These are phyloP conservation scores for Arabis hirsuta DNA, from an alignment of 345 rosid species.

Conservation along the genomic window DNA sequence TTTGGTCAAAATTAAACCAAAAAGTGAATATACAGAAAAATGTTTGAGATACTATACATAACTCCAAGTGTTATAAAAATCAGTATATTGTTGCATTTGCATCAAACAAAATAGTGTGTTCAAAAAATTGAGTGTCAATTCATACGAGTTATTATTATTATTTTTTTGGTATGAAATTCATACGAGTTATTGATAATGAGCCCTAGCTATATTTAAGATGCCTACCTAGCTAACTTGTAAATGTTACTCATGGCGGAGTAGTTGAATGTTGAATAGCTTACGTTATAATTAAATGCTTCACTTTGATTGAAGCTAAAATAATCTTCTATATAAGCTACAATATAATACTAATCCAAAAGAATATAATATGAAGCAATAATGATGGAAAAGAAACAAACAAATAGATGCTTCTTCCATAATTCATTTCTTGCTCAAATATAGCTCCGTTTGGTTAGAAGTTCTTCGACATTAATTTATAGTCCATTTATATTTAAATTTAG, in stretches of 20 bases:
- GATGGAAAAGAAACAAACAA: not conserved
- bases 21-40: not conserved
- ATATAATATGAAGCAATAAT: constrained; percentile 3
- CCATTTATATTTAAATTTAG: not conserved
- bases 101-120: not conserved
- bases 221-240: constrained; percentile 15
- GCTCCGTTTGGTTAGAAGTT: constrained; percentile 26
- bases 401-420: not conserved
- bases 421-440: not conserved
- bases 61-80: not conserved
- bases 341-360: not conserved
- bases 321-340: not conserved
- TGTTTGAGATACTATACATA: constrained; percentile 29
- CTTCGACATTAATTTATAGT: not conserved
- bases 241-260: constrained; percentile 19
- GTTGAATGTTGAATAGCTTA: constrained; percentile 35
- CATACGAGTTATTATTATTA: not conserved
- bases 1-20: too few species aligned
- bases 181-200: constrained; percentile 6
- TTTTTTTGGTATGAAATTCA: too few species aligned
- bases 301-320: constrained; percentile 7
- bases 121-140: not conserved
- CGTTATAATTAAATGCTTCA: constrained; percentile 21
- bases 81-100: not conserved
- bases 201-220: constrained; percentile 6